Conservation (phyloP, 768 basidiomycete species). For the Coprinellus aureogranulatus region DNA sequence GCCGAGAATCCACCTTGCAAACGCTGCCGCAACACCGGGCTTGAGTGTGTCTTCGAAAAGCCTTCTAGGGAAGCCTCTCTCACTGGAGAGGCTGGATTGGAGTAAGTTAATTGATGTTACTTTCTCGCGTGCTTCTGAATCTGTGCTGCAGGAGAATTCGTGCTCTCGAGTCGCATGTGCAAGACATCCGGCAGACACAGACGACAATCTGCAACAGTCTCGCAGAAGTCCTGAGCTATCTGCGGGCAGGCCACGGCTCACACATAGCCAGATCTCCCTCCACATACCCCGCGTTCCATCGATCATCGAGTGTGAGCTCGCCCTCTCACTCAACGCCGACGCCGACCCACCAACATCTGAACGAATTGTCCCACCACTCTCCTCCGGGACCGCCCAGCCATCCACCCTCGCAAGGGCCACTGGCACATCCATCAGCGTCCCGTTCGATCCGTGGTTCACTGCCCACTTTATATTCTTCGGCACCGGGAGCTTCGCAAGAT, state of each 20-base stretch:
- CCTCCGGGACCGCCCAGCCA: constrained; percentile 28
- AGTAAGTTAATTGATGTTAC: constrained; percentile 54
- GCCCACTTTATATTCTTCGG: constrained; percentile 36
- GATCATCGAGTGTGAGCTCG: constrained; percentile 67
- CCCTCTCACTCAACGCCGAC: constrained; percentile 53
- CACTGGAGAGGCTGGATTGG: constrained; percentile 84
- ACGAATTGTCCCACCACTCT: constrained; percentile 41
- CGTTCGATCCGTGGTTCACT: constrained; percentile 36
- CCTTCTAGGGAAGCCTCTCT: constrained; percentile 83
- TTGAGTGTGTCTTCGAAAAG: constrained; percentile 95
- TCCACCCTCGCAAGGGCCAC: constrained; percentile 26
- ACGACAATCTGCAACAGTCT: constrained; percentile 75
- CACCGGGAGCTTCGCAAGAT: constrained; percentile 15
- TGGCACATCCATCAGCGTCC: constrained; percentile 22
- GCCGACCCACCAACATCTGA: constrained; percentile 37
- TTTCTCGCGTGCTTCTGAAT: constrained; percentile 14
- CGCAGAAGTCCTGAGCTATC: constrained; percentile 72
- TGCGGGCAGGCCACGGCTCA: constrained; percentile 51
- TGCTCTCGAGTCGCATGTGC: constrained; percentile 82
- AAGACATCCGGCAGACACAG: constrained; percentile 75
- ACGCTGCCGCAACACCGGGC: constrained; percentile 83
- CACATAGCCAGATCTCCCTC: constrained; percentile 63
- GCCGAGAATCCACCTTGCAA: constrained; percentile 97
- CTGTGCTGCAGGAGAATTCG: constrained; percentile 70
- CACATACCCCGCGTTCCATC: constrained; percentile 51